Conservation (phyloP, 495 filamentous ascomycete species). For the Recurvomyces mirabilis region DNA sequence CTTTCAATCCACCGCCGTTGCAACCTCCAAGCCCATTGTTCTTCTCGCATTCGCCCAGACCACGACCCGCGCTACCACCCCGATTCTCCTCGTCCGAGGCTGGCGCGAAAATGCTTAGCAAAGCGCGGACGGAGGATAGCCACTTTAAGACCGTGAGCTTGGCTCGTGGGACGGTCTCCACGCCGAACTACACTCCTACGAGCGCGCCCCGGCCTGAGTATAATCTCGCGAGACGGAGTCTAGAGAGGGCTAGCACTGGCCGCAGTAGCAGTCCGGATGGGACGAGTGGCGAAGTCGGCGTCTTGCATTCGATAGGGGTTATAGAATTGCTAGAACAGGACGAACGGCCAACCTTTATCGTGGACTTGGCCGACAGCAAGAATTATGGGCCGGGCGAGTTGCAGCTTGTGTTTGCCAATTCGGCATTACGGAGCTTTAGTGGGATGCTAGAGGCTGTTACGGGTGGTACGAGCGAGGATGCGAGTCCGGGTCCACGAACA, state of each 20-base stretch:
- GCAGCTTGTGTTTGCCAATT: conserved; percentile 48
- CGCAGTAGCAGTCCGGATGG: conserved; percentile 31
- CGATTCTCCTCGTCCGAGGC: conserved; percentile 45
- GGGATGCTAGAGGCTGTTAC: conserved; percentile 41
- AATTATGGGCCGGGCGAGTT: conserved; percentile 43
- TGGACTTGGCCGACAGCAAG: conserved; percentile 46
- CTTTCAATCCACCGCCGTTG: conserved; percentile 9
- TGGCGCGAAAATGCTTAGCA: conserved; percentile 48
- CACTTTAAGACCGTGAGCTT: conserved; percentile 52
- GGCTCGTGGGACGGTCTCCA: conserved; percentile 44
- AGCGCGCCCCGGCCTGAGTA: conserved; percentile 28
- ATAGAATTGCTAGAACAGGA: conserved; percentile 57
- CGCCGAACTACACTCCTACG: conserved; percentile 37
- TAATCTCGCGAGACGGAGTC: conserved; percentile 26
- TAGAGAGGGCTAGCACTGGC: conserved; percentile 29
- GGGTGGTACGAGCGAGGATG: conserved; percentile 23
- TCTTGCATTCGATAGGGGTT: conserved; percentile 47
- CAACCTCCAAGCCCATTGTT: conserved; percentile 44
- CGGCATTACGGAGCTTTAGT: conserved; percentile 40
- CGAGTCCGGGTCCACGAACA: conserved; percentile 23
- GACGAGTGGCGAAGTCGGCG: conserved; percentile 7
- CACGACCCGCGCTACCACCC: conserved; percentile 38
- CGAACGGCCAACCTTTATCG: conserved; percentile 54
- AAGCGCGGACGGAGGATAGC: conserved; percentile 39
- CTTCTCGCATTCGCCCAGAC: conserved; percentile 42